Conservation (phyloP, 495 filamentous ascomycete species). For the Lineolata rhizophorae region DNA sequence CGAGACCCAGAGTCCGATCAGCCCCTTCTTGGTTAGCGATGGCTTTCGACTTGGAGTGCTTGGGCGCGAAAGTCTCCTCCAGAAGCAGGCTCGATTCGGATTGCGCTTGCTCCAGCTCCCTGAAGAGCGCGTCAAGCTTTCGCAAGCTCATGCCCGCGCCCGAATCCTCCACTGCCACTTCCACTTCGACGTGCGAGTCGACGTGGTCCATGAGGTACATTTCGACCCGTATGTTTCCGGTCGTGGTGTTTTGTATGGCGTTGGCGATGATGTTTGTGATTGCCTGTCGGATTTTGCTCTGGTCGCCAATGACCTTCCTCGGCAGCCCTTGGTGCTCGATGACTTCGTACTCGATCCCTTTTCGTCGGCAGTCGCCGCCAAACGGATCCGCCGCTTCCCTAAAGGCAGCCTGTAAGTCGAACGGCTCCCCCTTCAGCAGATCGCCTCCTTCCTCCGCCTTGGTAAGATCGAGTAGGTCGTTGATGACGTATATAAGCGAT, state of each 20-base stretch:
- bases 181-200: conserved; percentile 22
- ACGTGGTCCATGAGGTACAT: conserved; percentile 23
- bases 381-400: conserved; percentile 57
- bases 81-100: conserved; percentile 26
- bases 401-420: conserved; percentile 53
- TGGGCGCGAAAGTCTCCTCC: conserved; percentile 13
- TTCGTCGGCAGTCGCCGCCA: conserved; percentile 49
- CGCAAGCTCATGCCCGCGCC: conserved; percentile 54
- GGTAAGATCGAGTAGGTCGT: conserved; percentile 81
- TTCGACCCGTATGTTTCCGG: conserved; percentile 54
- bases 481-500: conserved; percentile 87
- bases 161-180: conserved; percentile 58
- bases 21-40: too few species aligned
- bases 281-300: conserved; percentile 53
- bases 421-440: conserved; percentile 60
- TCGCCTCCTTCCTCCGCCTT: conserved; percentile 68
- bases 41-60: conserved; percentile 4
- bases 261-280: conserved; percentile 72
- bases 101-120: conserved; percentile 72
- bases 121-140: conserved; percentile 58
- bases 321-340: conserved; percentile 49
- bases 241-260: conserved; percentile 56
- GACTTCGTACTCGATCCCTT: conserved; percentile 46
- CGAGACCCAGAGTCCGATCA: conserved; percentile 46
- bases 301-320: conserved; percentile 52